These are phyloP conservation scores for Exserohilum rostratum DNA, from an alignment of 2,329 filamentous ascomycete genomes.

Conservation along the genomic window DNA sequence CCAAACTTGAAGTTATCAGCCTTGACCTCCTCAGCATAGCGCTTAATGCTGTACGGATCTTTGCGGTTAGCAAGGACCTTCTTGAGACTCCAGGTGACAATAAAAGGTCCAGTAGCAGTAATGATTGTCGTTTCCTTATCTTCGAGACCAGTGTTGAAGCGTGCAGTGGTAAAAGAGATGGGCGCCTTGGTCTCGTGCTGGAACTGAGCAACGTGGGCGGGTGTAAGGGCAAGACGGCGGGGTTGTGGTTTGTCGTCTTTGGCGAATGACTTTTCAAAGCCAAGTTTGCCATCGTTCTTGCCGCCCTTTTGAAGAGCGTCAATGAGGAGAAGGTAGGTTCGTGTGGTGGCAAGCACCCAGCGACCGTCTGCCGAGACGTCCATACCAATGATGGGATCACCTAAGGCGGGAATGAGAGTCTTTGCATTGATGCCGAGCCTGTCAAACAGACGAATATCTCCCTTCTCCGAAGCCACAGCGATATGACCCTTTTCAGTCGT, in stretches of 20 bases:
- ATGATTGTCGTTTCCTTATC: slow-evolving; percentile 90
- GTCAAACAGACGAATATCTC: slow-evolving; percentile 95
- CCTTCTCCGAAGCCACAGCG: slow-evolving; percentile 96
- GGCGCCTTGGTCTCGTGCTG: slow-evolving; percentile 91
- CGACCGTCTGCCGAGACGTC: slow-evolving; percentile 95
- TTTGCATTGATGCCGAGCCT: slow-evolving; percentile 96
- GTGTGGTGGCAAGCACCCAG: slow-evolving; percentile 93
- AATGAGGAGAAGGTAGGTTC: slow-evolving; percentile 92
- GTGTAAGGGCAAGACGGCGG: slow-evolving; percentile 84
- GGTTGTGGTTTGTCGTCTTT: slow-evolving; percentile 95
- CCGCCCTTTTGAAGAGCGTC: slow-evolving; percentile 89
- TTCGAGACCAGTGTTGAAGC: slow-evolving; percentile 89
- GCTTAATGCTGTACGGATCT: slow-evolving; percentile 94
- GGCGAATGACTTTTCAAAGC: slow-evolving; percentile 90
- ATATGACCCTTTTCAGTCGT: slow-evolving; percentile 98
- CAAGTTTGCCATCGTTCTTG: slow-evolving; percentile 97
- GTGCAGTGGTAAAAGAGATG: slow-evolving; percentile 86
- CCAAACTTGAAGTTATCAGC: slow-evolving; percentile 98
- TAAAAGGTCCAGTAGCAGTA: slow-evolving; percentile 93
- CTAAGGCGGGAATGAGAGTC: slow-evolving; percentile 92
- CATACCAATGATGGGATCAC: slow-evolving; percentile 91
- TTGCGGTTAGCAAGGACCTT: slow-evolving; percentile 82
- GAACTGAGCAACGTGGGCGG: slow-evolving; percentile 94
- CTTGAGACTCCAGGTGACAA: slow-evolving; percentile 94
- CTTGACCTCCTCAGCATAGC: slow-evolving; percentile 93